Base-by-base conservation (phyloP, 495 filamentous ascomycete species). In the Pseudoneurospora amorphoporcata region DNA sequence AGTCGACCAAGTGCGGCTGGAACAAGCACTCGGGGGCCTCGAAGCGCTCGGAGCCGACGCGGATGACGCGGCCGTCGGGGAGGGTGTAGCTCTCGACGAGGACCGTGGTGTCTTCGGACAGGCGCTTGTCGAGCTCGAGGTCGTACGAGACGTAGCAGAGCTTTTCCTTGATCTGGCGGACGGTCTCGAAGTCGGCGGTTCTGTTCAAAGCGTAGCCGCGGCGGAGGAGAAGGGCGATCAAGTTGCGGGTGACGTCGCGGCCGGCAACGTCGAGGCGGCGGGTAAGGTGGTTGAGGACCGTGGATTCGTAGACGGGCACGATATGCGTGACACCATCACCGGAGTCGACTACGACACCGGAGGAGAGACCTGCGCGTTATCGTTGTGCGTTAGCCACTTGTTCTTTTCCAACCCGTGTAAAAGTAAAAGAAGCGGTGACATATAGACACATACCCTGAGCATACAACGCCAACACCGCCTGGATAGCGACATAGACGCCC, bases 111-210 rank as follows among this genome's bases (percentile, higher is more conserved):
- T 99, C 96, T 83, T 99, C 95, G 74, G 92, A 94, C 65, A 99
- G 90, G 76, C 92, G 89, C 82, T 98, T 92, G 87, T 99, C 95
- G 61, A 98, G 87, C 83, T 95, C 93, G 70, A 99, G 87, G 81
- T 99, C 96, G 85, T 98, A 99, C 4, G 94, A 97, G 72, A 99
- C 94, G 83, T 99, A 99, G 86, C 95, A 98, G 41, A 99, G 91
- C 89, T 98, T 98, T 86, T 99, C 95, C 85, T 99, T 99, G 83
- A 99, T 98, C 82, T 97, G 95, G 61, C 95, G 93, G 47, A 98
- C 95, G 38, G 95, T 99, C 84, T 99, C 95, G 81, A 99, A 99
- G 81, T 99, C 95, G 79, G 95, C 95, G 9, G 95, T 99, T 77
- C 95, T 89, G 88, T 99, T 99, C 69, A 99, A 87, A 29, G 95